Percentiles rank a stretch among this genome's conserved stretches.
Evolutionary conservation across 1,284 basidiomycete species (phyloP).

Genomic region (Malassezia globosa): DNA sequence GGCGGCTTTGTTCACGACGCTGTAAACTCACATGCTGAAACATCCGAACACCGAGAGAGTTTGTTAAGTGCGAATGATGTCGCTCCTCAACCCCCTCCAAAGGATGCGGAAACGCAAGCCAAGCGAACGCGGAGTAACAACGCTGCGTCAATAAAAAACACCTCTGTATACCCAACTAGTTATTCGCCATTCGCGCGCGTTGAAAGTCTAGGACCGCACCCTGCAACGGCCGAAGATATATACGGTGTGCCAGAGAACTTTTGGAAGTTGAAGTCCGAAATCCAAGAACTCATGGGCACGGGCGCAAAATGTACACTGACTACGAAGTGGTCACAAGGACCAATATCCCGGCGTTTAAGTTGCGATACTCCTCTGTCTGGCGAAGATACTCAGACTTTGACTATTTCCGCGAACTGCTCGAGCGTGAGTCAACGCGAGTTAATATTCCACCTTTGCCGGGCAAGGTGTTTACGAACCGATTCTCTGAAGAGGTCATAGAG

Average conservation of each 20-base stretch:
- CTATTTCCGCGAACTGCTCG: slow-evolving; percentile 93
- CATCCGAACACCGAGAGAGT: not conserved
- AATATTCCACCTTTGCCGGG: slow-evolving; percentile 94
- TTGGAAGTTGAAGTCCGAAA: slow-evolving; percentile 95
- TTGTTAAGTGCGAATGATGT: not conserved
- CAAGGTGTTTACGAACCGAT: slow-evolving; percentile 61
- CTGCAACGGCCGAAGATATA: slow-evolving; percentile 70
- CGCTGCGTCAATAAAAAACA: not conserved
- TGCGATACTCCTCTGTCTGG: slow-evolving; percentile 84
- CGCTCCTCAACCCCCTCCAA: too few relatives aligned
- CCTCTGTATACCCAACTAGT: slow-evolving; percentile 19
- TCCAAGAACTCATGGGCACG: slow-evolving; percentile 72
- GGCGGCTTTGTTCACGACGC: not conserved
- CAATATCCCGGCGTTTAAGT: slow-evolving; percentile 96
- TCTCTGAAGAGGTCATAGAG: slow-evolving; percentile 96
- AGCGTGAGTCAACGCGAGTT: slow-evolving; percentile 88
- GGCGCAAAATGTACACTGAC: slow-evolving; percentile 94
- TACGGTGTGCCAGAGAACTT: slow-evolving; percentile 81
- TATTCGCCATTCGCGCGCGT: slow-evolving; percentile 46
- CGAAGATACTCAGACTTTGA: slow-evolving; percentile 97
- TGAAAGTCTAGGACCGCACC: slow-evolving; percentile 27
- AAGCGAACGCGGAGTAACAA: not conserved
- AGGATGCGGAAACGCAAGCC: too few relatives aligned
- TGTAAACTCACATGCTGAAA: too few relatives aligned
- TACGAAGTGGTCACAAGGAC: slow-evolving; percentile 98